Evolutionary conservation across 352 stramenopile species (phyloP).

Genomic region (Vaucheria bursata): DNA sequence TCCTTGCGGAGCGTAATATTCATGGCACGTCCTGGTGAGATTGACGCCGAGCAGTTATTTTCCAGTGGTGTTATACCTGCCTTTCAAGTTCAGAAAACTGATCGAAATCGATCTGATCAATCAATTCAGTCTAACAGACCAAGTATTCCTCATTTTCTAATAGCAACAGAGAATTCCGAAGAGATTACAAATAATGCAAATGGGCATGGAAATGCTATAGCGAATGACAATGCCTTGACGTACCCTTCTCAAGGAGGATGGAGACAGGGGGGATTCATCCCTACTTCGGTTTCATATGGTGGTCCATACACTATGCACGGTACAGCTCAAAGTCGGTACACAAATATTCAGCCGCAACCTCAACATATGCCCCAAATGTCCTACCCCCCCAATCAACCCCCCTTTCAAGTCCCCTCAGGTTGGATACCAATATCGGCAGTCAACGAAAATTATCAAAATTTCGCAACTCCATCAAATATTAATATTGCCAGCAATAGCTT

Average conservation of each 20-base stretch:
- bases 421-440: not conserved
- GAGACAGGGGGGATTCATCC: not conserved
- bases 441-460: not conserved
- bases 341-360: not conserved
- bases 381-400: not conserved
- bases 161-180: not conserved
- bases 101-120: too few relatives aligned
- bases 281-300: not conserved
- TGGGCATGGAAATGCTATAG: not conserved
- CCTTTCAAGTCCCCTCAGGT: not conserved
- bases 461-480: not conserved
- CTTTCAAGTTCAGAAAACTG: not conserved
- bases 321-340: not conserved
- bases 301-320: not conserved
- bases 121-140: not conserved
- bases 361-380: not conserved
- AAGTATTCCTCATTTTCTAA: not conserved
- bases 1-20: conserved; percentile 14
- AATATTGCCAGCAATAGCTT: too few relatives aligned
- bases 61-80: not conserved
- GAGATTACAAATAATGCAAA: not conserved
- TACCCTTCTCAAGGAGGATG: not conserved
- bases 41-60: conserved; percentile 14
- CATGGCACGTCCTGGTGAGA: conserved; percentile 8
- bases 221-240: not conserved